Conservation (phyloP, 2,329 filamentous ascomycete species). For the Apiospora kogelbergensis region DNA sequence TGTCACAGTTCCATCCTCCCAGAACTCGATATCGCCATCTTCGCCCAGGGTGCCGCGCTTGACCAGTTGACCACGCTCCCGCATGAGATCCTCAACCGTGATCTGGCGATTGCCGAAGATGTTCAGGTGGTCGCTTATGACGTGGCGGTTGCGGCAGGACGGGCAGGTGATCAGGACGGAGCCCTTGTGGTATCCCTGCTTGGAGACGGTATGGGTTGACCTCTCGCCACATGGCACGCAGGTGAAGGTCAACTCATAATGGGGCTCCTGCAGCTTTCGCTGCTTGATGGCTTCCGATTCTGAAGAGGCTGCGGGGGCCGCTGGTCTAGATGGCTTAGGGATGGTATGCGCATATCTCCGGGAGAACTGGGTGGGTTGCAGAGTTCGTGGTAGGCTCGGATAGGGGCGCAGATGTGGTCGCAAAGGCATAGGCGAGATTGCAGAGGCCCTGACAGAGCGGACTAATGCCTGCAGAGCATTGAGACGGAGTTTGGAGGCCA, state of each 20-base stretch:
- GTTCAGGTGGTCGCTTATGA: slow-evolving; percentile 85
- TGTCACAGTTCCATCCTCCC: slow-evolving; percentile 67
- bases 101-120: slow-evolving; percentile 72
- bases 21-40: slow-evolving; percentile 90
- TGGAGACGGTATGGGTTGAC: slow-evolving; percentile 83
- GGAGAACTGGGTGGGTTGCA: slow-evolving; percentile 20
- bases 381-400: slow-evolving; percentile 23
- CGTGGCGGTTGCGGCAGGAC: slow-evolving; percentile 78
- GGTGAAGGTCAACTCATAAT: slow-evolving; percentile 89
- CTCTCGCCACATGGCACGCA: slow-evolving; percentile 81
- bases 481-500: slow-evolving; percentile 14
- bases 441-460: slow-evolving; percentile 15
- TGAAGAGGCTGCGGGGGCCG: slow-evolving; percentile 5
- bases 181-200: slow-evolving; percentile 92
- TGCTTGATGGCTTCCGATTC: slow-evolving; percentile 20
- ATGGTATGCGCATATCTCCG: slow-evolving; percentile 30
- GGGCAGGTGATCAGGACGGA: slow-evolving; percentile 89
- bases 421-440: slow-evolving; percentile 13
- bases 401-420: slow-evolving; percentile 21
- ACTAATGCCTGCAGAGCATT: slow-evolving; percentile 16
- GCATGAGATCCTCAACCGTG: slow-evolving; percentile 76
- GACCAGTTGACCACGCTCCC: slow-evolving; percentile 71
- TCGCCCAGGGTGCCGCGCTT: slow-evolving; percentile 70
- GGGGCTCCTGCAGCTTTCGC: slow-evolving; percentile 50
- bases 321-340: slow-evolving; percentile 23